Conservation (phyloP, 352 stramenopile species). For the Globisporangium spiculum region DNA sequence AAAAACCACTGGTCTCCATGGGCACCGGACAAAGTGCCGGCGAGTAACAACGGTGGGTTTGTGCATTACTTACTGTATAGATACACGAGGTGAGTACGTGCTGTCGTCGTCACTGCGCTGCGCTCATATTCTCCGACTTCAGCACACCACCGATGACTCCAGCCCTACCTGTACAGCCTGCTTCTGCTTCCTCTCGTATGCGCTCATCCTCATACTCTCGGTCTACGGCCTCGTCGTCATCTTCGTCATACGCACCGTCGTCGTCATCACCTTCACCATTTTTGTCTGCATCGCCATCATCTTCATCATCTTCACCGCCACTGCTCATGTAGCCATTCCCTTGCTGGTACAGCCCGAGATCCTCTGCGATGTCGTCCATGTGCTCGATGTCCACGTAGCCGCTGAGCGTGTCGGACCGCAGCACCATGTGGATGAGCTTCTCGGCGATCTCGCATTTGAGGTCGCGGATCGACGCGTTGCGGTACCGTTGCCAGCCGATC, state of each 20-base stretch:
- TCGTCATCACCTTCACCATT: not conserved
- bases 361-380: constrained; percentile 13
- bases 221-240: not conserved
- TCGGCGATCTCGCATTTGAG: constrained; percentile 14
- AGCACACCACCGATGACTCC: not conserved
- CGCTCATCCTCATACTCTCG: not conserved
- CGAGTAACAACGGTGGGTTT: not conserved
- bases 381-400: constrained; percentile 11
- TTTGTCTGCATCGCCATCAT: not conserved
- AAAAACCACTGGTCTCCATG: not conserved
- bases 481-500: constrained; percentile 15
- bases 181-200: not conserved
- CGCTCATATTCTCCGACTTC: not conserved
- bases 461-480: constrained; percentile 10
- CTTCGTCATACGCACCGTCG: not conserved
- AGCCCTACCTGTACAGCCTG: not conserved
- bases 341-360: constrained; percentile 14
- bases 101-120: not conserved
- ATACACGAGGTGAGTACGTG: not conserved
- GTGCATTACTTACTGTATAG: not conserved
- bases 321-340: constrained; percentile 5
- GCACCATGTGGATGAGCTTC: constrained; percentile 3
- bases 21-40: not conserved
- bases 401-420: not conserved
- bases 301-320: not conserved